Conservation (phyloP, 23 red algal genomes). For the Gracilaria vermiculophylla region DNA sequence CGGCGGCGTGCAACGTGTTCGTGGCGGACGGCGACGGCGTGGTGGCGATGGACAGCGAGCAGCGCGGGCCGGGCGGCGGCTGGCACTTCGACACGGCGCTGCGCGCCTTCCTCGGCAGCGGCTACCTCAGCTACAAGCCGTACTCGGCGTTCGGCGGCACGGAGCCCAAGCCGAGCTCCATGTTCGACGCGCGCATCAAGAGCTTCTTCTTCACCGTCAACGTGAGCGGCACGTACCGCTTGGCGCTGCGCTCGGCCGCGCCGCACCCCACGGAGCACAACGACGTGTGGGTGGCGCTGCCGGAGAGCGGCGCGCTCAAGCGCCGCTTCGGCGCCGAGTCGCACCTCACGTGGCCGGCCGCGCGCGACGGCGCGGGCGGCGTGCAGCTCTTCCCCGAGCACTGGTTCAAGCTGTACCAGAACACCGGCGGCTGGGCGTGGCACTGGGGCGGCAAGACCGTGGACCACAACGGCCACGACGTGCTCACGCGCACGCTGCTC, state of each 20-base stretch:
- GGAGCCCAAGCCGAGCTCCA: constrained; percentile 2
- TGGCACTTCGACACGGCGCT: constrained; percentile 22
- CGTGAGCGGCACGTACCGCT: constrained; percentile 7
- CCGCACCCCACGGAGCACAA: constrained; percentile 60
- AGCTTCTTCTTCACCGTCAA: constrained; percentile 47
- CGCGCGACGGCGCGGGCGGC: background rate
- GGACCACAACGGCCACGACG: constrained; percentile 33
- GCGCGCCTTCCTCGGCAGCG: background rate
- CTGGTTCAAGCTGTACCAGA: constrained; percentile 69
- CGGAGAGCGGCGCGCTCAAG: constrained; percentile 33
- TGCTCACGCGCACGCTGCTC: constrained; percentile 11
- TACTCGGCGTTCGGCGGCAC: constrained; percentile 23
- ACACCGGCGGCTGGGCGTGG: constrained; percentile 25
- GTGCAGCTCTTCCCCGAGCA: background rate
- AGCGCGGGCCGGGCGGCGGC: constrained; percentile 44
- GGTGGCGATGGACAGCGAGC: constrained; percentile 29
- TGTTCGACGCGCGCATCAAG: constrained; percentile 43
- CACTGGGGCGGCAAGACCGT: constrained; percentile 25
- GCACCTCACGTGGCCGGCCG: constrained; percentile 10
- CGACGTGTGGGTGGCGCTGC: constrained; percentile 56
- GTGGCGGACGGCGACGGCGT: constrained; percentile 16
- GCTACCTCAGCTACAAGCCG: constrained; percentile 36
- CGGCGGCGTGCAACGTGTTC: constrained; percentile 35
- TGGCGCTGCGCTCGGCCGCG: constrained; percentile 21
- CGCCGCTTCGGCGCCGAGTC: background rate